A percentile compares a stretch with the other conserved stretches of the same genome.
Conservation (phyloP, 192 early-diverging fungal species). For the Lobosporangium transversale region DNA sequence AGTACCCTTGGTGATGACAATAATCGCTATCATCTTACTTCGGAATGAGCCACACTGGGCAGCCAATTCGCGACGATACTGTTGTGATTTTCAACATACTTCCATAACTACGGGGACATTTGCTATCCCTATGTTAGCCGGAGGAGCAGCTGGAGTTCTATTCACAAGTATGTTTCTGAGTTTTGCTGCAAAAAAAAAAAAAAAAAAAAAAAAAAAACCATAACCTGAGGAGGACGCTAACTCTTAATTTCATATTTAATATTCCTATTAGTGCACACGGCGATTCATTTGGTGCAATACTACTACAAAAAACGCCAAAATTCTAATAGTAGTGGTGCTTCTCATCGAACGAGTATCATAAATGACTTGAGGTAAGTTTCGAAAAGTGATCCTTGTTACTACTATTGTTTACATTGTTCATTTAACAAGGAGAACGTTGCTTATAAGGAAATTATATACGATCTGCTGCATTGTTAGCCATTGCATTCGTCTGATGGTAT, state of each 20-base stretch:
- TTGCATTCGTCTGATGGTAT: slow-evolving; percentile 25
- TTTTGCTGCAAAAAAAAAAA: not conserved
- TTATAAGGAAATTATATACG: too few species aligned
- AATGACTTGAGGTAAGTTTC: slow-evolving; percentile 21
- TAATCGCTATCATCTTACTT: slow-evolving; percentile 23
- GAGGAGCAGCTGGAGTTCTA: slow-evolving; percentile 10
- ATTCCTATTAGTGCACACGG: slow-evolving; percentile 3
- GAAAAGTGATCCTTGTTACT: too few species aligned
- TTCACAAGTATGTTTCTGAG: slow-evolving; percentile 10
- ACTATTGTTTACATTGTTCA: too few species aligned
- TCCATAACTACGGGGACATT: slow-evolving; percentile 16
- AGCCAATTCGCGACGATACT: slow-evolving; percentile 24
- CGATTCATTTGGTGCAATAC: slow-evolving; percentile 1
- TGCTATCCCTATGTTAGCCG: slow-evolving; percentile 20
- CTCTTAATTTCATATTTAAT: too few species aligned
- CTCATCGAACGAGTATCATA: not conserved
- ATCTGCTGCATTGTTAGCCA: too few species aligned
- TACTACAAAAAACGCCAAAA: slow-evolving; percentile 11
- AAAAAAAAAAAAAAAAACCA: too few species aligned
- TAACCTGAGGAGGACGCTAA: too few species aligned
- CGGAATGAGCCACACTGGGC: slow-evolving; percentile 9
- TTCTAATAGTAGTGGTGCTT: not conserved
- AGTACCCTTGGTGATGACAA: slow-evolving; percentile 6
- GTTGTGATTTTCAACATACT: slow-evolving; percentile 20
- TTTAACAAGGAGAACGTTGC: too few species aligned